Base-by-base conservation (phyloP, 108 stramenopile genomes). In the Nitzschia putrida region DNA sequence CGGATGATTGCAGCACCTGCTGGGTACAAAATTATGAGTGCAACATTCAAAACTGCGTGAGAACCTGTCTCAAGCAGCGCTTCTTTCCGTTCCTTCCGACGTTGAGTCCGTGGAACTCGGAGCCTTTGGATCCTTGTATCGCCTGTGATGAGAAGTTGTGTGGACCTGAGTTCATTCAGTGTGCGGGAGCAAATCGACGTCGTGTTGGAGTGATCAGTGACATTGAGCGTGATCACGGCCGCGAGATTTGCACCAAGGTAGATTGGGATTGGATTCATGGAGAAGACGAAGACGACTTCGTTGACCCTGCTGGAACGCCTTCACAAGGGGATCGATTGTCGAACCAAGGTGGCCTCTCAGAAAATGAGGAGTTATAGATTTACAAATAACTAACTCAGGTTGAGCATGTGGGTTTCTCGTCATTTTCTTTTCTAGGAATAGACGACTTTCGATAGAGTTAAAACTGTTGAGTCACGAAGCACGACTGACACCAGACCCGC, bases 91-190 rank as follows among this genome's bases (percentile, higher is more conserved):
- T 55, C 41, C 34, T 68, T 20, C 54, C 65, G 8, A 25, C 16
- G 0, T 23, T 39, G 64, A 50, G 14, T 34, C 24, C 57, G 12
- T 54, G 63, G 70, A 64, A 65, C 45, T 60, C 39, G 56, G 56
- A 64, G 37, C 60, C 18, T 45, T 44, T 80, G 11, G 61, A 74
- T 58, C 72, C 41, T 11, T 80, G 79, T 34, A 61, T 69, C 26
- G 41, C 51, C 43, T 84, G 83, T 47, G 83, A 84, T 52, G 83
- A 84, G 54, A 57, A 64, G 5, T 24, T 72, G 39, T 84, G 83
- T 54, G 83, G 83, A 21, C 83, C 83, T 8, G 80, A 68, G 10
- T 84, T 84, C 56, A 59, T 81, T 0, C 53, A 63, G 24, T 80
- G 83, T 64, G 57, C 80, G 0, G 83, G 83, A 2, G 83, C 80